These are phyloP conservation scores for Aspergillus sp. DNA, from an alignment of 2,329 filamentous ascomycete genomes.

Conservation along the genomic window DNA sequence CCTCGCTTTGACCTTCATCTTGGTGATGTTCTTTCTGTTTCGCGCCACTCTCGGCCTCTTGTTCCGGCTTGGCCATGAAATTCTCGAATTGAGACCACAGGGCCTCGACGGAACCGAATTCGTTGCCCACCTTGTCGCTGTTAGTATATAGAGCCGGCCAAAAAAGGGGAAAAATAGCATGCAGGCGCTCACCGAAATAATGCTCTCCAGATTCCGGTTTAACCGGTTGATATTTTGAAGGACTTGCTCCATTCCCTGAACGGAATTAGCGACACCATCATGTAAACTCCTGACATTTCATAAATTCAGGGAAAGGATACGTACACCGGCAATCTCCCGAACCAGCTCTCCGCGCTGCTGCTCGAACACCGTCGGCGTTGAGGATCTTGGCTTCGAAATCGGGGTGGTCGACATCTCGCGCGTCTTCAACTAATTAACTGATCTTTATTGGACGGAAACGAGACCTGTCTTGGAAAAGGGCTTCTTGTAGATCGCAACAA, in stretches of 20 bases:
- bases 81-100: slow-evolving; percentile 97
- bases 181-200: slow-evolving; percentile 68
- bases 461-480: too few species aligned
- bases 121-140: slow-evolving; percentile 74
- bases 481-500: too few species aligned
- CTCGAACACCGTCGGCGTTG: slow-evolving; percentile 40
- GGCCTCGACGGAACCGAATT: slow-evolving; percentile 94
- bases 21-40: slow-evolving; percentile 27
- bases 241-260: slow-evolving; percentile 76
- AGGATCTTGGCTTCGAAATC: slow-evolving; percentile 14
- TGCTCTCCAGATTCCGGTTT: slow-evolving; percentile 86
- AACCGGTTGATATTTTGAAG: slow-evolving; percentile 95
- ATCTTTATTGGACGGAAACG: not conserved
- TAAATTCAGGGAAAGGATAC: slow-evolving; percentile 8
- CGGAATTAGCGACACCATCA: not conserved
- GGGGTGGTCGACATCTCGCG: slow-evolving; percentile 18
- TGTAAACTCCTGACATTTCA: not conserved
- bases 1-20: slow-evolving; percentile 21
- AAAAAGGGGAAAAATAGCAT: not conserved
- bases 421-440: not conserved
- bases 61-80: slow-evolving; percentile 76
- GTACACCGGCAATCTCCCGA: slow-evolving; percentile 44
- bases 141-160: not conserved
- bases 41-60: slow-evolving; percentile 32
- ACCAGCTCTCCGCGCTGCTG: slow-evolving; percentile 44